Conservation (phyloP, 2,329 filamentous ascomycete species). For the Trichoderma endophyticum region DNA sequence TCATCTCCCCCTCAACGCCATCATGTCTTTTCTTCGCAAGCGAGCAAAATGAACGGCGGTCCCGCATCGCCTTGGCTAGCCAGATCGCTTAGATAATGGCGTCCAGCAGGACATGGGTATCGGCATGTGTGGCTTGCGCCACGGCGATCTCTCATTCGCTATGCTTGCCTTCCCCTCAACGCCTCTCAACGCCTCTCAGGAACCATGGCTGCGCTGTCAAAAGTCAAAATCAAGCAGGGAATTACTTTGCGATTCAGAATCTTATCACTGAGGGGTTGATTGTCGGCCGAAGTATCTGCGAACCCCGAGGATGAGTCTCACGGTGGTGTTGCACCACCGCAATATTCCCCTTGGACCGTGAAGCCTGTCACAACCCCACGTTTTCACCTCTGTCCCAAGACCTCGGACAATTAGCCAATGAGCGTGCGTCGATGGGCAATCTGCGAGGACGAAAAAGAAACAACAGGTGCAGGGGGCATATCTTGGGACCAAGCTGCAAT, state of each 20-base stretch:
- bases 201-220: conserved; percentile 11
- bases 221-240: neutral
- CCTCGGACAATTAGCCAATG: neutral
- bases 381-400: neutral
- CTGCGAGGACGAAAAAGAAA: neutral
- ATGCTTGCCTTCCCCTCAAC: neutral
- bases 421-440: neutral
- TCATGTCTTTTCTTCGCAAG: neutral
- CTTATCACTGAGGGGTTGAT: neutral
- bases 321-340: neutral
- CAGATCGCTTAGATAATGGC: conserved; percentile 4
- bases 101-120: conserved; percentile 8
- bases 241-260: neutral
- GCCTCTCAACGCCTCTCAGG: conserved; percentile 12
- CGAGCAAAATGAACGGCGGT: neutral
- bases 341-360: neutral
- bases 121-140: neutral
- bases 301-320: neutral
- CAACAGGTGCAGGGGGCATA: neutral
- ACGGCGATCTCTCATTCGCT: conserved; percentile 1
- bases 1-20: conserved; percentile 1
- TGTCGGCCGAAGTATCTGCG: neutral
- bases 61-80: neutral
- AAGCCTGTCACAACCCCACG: conserved; percentile 3
- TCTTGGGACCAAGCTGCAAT: neutral